Evolutionary conservation across 2,329 filamentous ascomycete genomes (phyloP).

Genomic region (Aspergillus sp.): DNA sequence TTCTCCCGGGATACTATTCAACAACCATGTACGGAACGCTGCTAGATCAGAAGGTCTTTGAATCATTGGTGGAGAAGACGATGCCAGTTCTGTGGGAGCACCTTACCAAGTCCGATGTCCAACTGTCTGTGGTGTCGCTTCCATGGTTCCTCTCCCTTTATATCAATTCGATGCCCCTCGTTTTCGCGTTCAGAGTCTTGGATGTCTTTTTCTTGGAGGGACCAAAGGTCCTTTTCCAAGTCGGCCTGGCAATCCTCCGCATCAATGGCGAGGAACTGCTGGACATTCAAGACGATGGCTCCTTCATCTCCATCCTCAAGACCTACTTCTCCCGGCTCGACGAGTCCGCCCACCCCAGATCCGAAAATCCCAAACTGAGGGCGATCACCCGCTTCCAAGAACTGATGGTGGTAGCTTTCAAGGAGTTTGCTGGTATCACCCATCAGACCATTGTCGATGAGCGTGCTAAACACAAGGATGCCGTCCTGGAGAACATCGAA

Average conservation of each 20-base stretch:
- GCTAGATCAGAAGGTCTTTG: slow-evolving; percentile 94
- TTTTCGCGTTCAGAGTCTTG: slow-evolving; percentile 93
- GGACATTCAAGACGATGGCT: slow-evolving; percentile 89
- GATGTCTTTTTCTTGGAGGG: slow-evolving; percentile 99
- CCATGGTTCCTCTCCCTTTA: slow-evolving; percentile 98
- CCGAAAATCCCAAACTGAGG: slow-evolving; percentile 89
- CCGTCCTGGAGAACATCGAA: slow-evolving; percentile 92
- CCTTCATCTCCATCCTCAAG: slow-evolving; percentile 95
- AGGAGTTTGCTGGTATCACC: slow-evolving; percentile 94
- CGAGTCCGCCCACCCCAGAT: slow-evolving; percentile 92
- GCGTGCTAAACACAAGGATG: slow-evolving; percentile 87
- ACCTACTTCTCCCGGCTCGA: slow-evolving; percentile 90
- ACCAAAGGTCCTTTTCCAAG: slow-evolving; percentile 94
- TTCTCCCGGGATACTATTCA: slow-evolving; percentile 95
- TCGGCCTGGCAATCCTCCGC: slow-evolving; percentile 91
- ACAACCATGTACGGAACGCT: slow-evolving; percentile 99
- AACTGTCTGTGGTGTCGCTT: slow-evolving; percentile 92
- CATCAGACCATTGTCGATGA: slow-evolving; percentile 88
- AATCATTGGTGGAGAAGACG: slow-evolving; percentile 95
- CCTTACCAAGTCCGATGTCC: slow-evolving; percentile 93
- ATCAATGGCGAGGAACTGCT: slow-evolving; percentile 96
- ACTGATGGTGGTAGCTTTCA: slow-evolving; percentile 98
- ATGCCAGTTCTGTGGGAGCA: slow-evolving; percentile 99
- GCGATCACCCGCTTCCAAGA: slow-evolving; percentile 96
- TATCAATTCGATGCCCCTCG: slow-evolving; percentile 98